Percentiles rank a stretch among this genome's conserved stretches.
Conservation (phyloP, 1,139 yeast species). For the Hemisphaericaspora subhashii region DNA sequence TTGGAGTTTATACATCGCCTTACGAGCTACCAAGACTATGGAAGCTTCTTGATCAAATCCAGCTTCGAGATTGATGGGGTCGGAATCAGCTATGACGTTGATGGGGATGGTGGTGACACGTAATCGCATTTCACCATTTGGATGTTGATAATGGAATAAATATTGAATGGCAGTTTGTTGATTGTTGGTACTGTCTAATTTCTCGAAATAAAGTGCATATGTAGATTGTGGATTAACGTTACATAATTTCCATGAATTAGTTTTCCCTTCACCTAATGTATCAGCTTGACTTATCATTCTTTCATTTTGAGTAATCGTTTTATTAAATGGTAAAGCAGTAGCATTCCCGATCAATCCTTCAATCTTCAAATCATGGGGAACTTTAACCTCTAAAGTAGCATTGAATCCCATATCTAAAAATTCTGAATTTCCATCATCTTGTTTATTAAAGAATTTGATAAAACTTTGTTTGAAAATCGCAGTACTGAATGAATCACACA, state of each 20-base stretch:
- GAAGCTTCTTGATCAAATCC: constrained; percentile 75
- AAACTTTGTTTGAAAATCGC: constrained; percentile 68
- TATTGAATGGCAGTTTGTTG: constrained; percentile 55
- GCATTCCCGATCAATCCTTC: constrained; percentile 65
- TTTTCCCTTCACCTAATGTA: constrained; percentile 50
- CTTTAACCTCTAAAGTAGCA: constrained; percentile 57
- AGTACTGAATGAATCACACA: constrained; percentile 64
- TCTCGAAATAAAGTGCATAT: constrained; percentile 57
- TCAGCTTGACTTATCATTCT: constrained; percentile 27
- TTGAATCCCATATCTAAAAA: constrained; percentile 54
- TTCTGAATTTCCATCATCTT: constrained; percentile 29
- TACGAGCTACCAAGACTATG: constrained; percentile 58
- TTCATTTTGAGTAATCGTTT: constrained; percentile 18
- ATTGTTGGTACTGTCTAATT: constrained; percentile 35
- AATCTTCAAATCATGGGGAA: constrained; percentile 48
- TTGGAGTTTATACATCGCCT: constrained; percentile 48
- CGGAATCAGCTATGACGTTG: constrained; percentile 42
- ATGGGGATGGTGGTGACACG: constrained; percentile 55
- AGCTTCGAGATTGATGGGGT: constrained; percentile 35
- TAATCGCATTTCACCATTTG: constrained; percentile 44
- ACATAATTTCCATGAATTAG: constrained; percentile 64
- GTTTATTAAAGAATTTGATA: constrained; percentile 47
- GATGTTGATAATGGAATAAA: constrained; percentile 72
- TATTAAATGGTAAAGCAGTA: constrained; percentile 35
- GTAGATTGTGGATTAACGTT: constrained; percentile 57